A percentile compares a stretch with the other conserved stretches of the same genome.
Conservation (phyloP, 129 eudicot species). For the Glebionis coronaria region DNA sequence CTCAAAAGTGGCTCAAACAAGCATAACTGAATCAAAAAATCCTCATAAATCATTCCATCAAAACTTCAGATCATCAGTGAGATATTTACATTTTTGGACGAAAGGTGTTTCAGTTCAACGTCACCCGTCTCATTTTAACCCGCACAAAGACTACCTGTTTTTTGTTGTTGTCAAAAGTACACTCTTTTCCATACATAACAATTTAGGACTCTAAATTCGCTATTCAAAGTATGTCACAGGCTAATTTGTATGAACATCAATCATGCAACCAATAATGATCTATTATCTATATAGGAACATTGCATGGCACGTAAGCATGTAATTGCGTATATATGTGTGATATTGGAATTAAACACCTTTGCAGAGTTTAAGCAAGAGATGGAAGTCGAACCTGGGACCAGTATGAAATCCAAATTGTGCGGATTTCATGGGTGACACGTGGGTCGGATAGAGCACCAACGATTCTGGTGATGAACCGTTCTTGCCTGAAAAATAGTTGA, state of each 20-base stretch:
- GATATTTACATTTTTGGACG: background rate
- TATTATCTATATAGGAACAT: too few relatives aligned
- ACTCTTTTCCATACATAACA: background rate
- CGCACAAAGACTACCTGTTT: background rate
- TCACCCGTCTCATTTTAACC: background rate
- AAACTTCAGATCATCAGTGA: background rate
- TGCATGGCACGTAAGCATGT: background rate
- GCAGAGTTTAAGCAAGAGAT: background rate
- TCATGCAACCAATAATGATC: background rate
- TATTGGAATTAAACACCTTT: background rate
- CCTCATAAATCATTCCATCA: too few relatives aligned
- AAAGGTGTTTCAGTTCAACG: background rate
- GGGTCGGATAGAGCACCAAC: conserved; percentile 70
- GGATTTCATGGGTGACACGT: conserved; percentile 87
- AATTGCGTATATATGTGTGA: background rate
- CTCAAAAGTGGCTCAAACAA: background rate
- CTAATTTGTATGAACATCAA: background rate
- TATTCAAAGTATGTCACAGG: background rate
- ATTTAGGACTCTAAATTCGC: background rate
- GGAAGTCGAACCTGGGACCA: conserved; percentile 36
- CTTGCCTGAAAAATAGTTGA: too few relatives aligned
- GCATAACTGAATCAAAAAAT: too few relatives aligned
- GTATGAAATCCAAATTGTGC: conserved; percentile 77
- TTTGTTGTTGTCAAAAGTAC: background rate
- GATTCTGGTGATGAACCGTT: conserved; percentile 36